Evolutionary conservation across 164 flowering plant genomes (phyloP).

Genomic region (Platanus orientalis): DNA sequence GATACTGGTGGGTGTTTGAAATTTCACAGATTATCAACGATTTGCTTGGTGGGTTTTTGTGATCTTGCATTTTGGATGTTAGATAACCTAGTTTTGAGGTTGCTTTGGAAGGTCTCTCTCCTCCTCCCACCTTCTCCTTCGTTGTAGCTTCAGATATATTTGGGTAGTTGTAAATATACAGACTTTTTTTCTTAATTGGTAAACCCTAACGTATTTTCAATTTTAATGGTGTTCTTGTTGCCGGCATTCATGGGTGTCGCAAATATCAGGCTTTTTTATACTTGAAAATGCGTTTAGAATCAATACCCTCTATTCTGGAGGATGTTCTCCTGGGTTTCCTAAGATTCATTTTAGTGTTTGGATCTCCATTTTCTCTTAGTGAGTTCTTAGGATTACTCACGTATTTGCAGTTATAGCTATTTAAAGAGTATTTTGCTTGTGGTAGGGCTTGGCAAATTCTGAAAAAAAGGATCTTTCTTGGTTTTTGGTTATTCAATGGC

Average conservation of each 20-base stretch:
- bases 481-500: conserved; percentile 5
- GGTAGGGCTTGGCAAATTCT: neutral
- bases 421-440: neutral
- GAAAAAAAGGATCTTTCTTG: neutral
- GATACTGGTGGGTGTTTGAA: conserved; percentile 51
- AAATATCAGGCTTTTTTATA: too few relatives aligned
- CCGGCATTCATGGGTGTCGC: too few relatives aligned
- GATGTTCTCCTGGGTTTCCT: neutral
- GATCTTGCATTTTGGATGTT: neutral
- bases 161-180: neutral
- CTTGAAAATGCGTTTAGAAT: neutral
- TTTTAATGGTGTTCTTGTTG: neutral
- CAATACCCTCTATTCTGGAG: neutral
- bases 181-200: too few relatives aligned
- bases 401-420: conserved; percentile 2
- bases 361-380: neutral
- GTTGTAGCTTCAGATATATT: too few relatives aligned
- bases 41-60: neutral
- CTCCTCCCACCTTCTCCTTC: too few relatives aligned
- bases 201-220: neutral
- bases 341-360: neutral
- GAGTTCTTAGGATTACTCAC: neutral
- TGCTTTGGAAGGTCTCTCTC: neutral
- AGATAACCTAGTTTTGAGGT: neutral
- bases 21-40: neutral